Percentiles rank a stretch among this genome's conserved stretches.
Conservation (phyloP, 768 basidiomycete species). For the Rhodotorula taiwanensis region DNA sequence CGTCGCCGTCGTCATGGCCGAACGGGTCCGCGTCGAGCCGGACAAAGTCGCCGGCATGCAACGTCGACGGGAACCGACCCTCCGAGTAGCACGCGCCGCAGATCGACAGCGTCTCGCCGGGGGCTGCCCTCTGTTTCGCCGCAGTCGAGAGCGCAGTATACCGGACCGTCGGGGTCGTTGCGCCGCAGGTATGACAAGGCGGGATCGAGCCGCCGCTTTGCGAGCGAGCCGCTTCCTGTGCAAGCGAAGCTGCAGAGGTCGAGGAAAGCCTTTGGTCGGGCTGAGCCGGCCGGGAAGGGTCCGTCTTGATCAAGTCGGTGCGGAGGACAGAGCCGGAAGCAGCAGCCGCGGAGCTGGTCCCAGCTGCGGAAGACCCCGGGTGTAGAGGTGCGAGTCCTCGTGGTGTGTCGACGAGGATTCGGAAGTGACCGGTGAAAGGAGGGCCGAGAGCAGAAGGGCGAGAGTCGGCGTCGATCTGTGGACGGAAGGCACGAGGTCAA, state of each 20-base stretch:
- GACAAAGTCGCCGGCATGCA: slow-evolving; percentile 97
- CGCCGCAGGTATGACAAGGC: slow-evolving; percentile 86
- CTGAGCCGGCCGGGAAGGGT: slow-evolving; percentile 47
- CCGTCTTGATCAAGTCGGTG: slow-evolving; percentile 32
- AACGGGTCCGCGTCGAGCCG: slow-evolving; percentile 40
- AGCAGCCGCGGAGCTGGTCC: slow-evolving; percentile 1
- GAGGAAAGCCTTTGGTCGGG: slow-evolving; percentile 47
- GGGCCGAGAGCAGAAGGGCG: slow-evolving; percentile 89
- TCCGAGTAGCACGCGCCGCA: slow-evolving; percentile 90
- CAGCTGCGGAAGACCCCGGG: slow-evolving; percentile 45
- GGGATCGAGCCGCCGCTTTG: slow-evolving; percentile 59
- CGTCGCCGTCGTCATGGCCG: slow-evolving; percentile 44
- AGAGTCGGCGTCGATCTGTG: slow-evolving; percentile 93
- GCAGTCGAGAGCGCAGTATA: slow-evolving; percentile 76
- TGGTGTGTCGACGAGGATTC: slow-evolving; percentile 92
- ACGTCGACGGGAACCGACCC: slow-evolving; percentile 88
- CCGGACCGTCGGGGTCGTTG: slow-evolving; percentile 67
- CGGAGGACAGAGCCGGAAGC: slow-evolving; percentile 5
- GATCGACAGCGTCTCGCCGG: slow-evolving; percentile 72
- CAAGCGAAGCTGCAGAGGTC: slow-evolving; percentile 68
- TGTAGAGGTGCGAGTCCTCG: slow-evolving; percentile 88
- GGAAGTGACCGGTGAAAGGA: slow-evolving; percentile 98
- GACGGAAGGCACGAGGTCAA: neutral
- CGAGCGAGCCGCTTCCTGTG: slow-evolving; percentile 49
- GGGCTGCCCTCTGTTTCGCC: slow-evolving; percentile 33